Evolutionary conservation across 768 basidiomycete species (phyloP), one percentile per base, ranked within the genome.

Genomic region (Lactarius quietus): DNA sequence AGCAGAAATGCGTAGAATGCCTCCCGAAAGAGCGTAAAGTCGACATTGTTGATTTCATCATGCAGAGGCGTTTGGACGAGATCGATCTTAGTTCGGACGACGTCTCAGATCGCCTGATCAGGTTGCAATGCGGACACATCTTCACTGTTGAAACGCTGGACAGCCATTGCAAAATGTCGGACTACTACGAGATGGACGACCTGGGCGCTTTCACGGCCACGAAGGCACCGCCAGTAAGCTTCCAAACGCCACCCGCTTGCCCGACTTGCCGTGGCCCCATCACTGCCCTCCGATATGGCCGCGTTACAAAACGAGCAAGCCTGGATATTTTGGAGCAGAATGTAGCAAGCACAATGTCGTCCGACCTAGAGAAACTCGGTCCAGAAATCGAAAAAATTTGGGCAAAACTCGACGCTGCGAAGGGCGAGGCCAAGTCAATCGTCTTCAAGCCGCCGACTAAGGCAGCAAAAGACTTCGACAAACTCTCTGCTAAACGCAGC

Each of bases 101-200:
- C 20, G 61, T 74, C 29, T 69, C 73, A 56, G 74, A 74, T 10
- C 70, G 70, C 14, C 55, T 72, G 4, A 73, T 75, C 26, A 72
- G 60, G 3, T 66, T 74, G 6, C 72, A 72, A 39, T 80, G 79
- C 58, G 73, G 76, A 1, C 79, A 81, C 64, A 69, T 72, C 45
- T 78, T 80, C 68, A 79, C 79, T 0, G 75, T 78, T 7, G 78
- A 77, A 64, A 77, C 77, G 0, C 71, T 81, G 4, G 79, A 80
- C 52, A 78, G 78, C 0, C 71, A 74, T 48, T 76, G 74, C 65
- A 59, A 68, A 3, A 70, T 80, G 67, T 28, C 54, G 14, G 63
- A 71, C 0, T 76, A 72, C 65, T 80, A 80, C 65, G 59, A 68
- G 8, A 29, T 65, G 10, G 71, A 75, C 52, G 9, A 20, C 0